Base-by-base conservation (phyloP, 2,329 filamentous ascomycete species). In the Colletotrichum destructivum region DNA sequence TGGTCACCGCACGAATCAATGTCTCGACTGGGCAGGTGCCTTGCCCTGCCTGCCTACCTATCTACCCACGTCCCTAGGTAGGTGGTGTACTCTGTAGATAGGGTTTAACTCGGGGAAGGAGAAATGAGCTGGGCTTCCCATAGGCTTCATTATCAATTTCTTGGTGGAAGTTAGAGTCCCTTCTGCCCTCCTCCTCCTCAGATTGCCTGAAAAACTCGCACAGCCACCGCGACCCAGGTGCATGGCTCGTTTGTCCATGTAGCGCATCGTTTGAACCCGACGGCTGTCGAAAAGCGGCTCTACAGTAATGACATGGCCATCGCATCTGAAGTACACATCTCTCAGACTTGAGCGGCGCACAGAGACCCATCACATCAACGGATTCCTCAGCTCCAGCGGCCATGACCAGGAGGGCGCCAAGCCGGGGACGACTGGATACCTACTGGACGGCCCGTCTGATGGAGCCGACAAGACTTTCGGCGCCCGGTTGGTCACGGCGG, bases 281-380 rank as follows among this genome's bases (percentile, higher is more conserved):
- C 59, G 35, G 26, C 46, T 7, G 40, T 16, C 46, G 23, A 23
- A 35, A 13, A 51, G 46, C 59, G n/a, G 40, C 44, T 15, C 21
- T 23, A 35, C 13, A 7, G 8, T 9, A 31, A 4, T 16, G 4
- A 42, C 12, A 26, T 51, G 26, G 26, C 1, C 42, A 40, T 4
- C 26, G 49, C 18, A 61, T 38, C 59, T 61, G 18, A 1, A 1
- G 1, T 31, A n/a, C 40, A 21, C 21, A 61, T 9, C 23, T 15
- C 26, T 35, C 38, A 31, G 21, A 44, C 26, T 21, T 15, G 11
- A 46, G 21, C 26, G 44, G 26, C 12, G 44, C 31, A 40, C 60
- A 52, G 35, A 52, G 9, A 47, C 40, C 46, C 60, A 31, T 42
- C 52, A 9, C n/a, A 40, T 62, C 47, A 52, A 62, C 11, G 47